Evolutionary conservation across 352 stramenopile species (phyloP), one percentile per base, ranked within the genome.

Genomic region (Elongisporangium undulatum): DNA sequence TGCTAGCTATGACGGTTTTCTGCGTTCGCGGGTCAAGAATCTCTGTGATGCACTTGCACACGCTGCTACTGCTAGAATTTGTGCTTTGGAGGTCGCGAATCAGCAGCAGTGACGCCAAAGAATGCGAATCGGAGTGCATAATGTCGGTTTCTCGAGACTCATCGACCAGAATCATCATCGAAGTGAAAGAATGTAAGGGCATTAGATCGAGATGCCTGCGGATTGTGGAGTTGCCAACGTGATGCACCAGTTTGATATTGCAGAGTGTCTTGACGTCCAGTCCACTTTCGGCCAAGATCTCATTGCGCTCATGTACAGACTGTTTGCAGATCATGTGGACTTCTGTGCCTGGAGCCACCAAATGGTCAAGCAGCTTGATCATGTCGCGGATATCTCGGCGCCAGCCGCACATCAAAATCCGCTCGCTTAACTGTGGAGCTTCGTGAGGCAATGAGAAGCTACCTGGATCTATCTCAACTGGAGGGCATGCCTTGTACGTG

Each of bases 321-420:
- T 95, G 77, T 57, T 89, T 74, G 50, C 87, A 95, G 49, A 97
- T 75, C 61, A 97, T 85, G 57, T 94, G 79, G 1, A 96, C 57
- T 45, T 95, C 82, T 0, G 76, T 92, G 24, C 66, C 74, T 9
- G 67, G 67, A 1, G 68, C 49, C 5, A 94, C 85, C 12, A 94
- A 61, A 17, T 80, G 74, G 63, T 97, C 85, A 1, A 97, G 77
- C 19, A 94, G 55, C 26, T 77, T 67, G 51, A 97, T 92, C 75
- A 96, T 95, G 55, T 97, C 88, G n/a, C 87, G 83, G 53, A 97
- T 89, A 63, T 97, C 88, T 49, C 89, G 82, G 41, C 88, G 82
- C 89, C 87, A 97, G 2, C 89, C 89, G 49, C 83, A 95, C 69
- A 97, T 90, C 20, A 97, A 59, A 59, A 96, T 89, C 19, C 71